Conservation (phyloP, 805 yeast species). For the Saccharomycopsis schoenii region DNA sequence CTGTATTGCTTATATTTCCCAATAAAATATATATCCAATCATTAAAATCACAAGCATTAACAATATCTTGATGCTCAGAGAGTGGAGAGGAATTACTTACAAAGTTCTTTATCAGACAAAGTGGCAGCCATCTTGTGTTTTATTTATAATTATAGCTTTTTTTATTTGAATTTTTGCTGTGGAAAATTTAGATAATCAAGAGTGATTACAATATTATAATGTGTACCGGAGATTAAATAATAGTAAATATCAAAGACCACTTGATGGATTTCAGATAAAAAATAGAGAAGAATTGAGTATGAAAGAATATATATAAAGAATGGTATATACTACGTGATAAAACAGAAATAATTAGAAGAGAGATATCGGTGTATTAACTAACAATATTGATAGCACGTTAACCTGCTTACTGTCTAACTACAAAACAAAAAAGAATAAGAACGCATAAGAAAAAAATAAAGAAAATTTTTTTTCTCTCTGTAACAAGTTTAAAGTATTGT, state of each 20-base stretch:
- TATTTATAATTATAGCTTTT: neutral
- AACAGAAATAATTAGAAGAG: neutral
- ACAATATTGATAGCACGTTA: neutral
- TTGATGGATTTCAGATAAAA: neutral
- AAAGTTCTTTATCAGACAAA: conserved; percentile 33
- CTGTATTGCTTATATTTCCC: too few relatives aligned
- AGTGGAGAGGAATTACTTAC: conserved; percentile 22
- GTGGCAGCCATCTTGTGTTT: conserved; percentile 19
- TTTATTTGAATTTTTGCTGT: neutral
- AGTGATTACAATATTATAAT: neutral
- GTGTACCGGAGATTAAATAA: neutral
- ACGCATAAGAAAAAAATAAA: neutral
- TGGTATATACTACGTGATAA: neutral
- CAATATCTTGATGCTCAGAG: too few relatives aligned
- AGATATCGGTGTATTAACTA: neutral
- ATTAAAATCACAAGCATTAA: too few relatives aligned
- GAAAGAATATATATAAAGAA: neutral
- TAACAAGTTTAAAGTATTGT: neutral
- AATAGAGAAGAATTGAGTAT: neutral
- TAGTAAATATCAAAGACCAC: neutral
- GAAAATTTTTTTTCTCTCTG: neutral
- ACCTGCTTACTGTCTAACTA: neutral
- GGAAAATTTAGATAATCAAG: neutral
- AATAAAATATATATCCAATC: too few relatives aligned
- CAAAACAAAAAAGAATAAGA: neutral